Conservation (phyloP, 495 filamentous ascomycete genomes). For the Aspergillus incahuasiensis region DNA sequence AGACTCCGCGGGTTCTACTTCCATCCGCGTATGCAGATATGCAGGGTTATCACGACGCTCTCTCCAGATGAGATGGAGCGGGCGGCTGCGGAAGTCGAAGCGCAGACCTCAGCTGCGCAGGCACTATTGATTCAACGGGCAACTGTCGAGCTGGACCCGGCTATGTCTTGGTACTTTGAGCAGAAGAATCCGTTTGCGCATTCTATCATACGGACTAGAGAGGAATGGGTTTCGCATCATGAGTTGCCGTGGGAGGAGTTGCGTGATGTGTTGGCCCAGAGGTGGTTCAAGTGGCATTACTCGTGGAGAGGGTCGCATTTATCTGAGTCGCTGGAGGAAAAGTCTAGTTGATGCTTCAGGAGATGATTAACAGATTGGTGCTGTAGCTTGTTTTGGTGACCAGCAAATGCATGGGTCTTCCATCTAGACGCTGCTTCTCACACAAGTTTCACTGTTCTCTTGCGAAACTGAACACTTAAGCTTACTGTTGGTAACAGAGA, state of each 20-base stretch:
- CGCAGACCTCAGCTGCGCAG: constrained; percentile 4
- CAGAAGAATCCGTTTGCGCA: constrained; percentile 5
- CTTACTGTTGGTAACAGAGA: too few species aligned
- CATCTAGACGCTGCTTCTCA: not conserved
- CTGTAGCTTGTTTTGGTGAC: not conserved
- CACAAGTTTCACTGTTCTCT: too few species aligned
- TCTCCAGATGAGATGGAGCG: not conserved
- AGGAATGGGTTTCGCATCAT: not conserved
- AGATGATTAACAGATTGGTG: not conserved
- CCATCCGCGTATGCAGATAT: constrained; percentile 1
- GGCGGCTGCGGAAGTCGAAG: constrained; percentile 3
- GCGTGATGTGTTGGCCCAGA: not conserved
- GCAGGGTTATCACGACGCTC: not conserved
- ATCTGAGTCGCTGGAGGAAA: not conserved
- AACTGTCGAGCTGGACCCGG: constrained; percentile 4
- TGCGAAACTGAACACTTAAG: too few species aligned
- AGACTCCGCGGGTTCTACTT: constrained; percentile 5
- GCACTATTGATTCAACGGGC: not conserved
- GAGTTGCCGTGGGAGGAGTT: not conserved
- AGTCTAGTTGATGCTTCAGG: not conserved
- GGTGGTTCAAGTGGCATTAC: constrained; percentile 7
- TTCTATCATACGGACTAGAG: constrained; percentile 1
- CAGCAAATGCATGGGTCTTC: not conserved
- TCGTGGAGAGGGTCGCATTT: not conserved
- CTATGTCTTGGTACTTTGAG: constrained; percentile 12